These are phyloP conservation scores for Pythium monospermum DNA, from an alignment of 352 stramenopile species.

Conservation along the genomic window DNA sequence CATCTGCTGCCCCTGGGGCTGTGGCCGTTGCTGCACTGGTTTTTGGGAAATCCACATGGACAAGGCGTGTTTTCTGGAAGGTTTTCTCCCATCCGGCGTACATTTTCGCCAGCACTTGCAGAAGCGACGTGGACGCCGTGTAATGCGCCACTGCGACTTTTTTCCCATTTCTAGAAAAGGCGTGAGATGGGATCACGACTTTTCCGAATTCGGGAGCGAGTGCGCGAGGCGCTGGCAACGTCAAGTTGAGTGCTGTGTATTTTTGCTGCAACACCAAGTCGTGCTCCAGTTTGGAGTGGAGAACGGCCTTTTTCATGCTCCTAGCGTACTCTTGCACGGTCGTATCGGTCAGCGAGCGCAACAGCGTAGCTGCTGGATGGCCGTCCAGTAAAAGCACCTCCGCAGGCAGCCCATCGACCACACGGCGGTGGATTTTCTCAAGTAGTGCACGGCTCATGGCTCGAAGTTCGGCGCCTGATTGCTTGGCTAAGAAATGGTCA, in stretches of 20 bases:
- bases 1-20: too few species aligned
- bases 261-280: conserved; percentile 55
- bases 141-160: conserved; percentile 42
- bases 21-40: conserved; percentile 4
- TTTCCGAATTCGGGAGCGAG: conserved; percentile 60
- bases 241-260: conserved; percentile 67
- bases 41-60: conserved; percentile 51
- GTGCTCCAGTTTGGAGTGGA: conserved; percentile 58
- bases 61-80: conserved; percentile 70
- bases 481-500: conserved; percentile 86
- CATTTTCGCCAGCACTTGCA: conserved; percentile 82
- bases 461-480: conserved; percentile 62
- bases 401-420: conserved; percentile 75
- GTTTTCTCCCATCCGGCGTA: conserved; percentile 89
- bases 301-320: conserved; percentile 90
- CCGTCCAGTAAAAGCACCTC: conserved; percentile 55
- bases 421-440: conserved; percentile 77
- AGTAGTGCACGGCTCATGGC: conserved; percentile 77
- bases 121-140: conserved; percentile 54
- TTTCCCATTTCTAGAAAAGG: conserved; percentile 56
- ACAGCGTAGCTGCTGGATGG: conserved; percentile 45
- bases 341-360: conserved; percentile 84
- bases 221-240: conserved; percentile 24
- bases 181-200: conserved; percentile 62
- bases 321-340: conserved; percentile 88